Base-by-base conservation (phyloP, 2,329 filamentous ascomycete genomes). In the Periconia digitata region DNA sequence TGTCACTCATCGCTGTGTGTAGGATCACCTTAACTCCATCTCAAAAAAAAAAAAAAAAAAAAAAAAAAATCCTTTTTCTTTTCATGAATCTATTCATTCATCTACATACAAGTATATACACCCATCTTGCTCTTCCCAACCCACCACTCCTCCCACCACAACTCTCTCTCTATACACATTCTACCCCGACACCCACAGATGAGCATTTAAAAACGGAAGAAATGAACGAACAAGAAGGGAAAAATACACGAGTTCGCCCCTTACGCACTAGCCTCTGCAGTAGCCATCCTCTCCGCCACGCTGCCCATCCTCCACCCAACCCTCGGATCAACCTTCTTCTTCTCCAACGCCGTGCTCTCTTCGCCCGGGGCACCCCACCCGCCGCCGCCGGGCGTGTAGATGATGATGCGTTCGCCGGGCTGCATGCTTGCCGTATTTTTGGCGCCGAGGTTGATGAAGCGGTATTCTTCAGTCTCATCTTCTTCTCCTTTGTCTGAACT, bases 361-460 rank as follows among this genome's bases (percentile, higher is more conserved):
- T 80, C 76, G 0, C 85, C 86, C 0, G 77, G 74, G 34, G 71
- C 72, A 0, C 87, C 88, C 87, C 87, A 92, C 0, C 85, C 89
- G 36, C 89, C 89, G 45, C 89, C 89, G 23, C 89, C 89, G 2
- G 89, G 89, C 4, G 89, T 92, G 54, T 79, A 79, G 16, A 94
- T 77, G 46, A 92, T 87, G 62, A 92, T 90, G 6, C 87, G 76
- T 64, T 94, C 89, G 0, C 89, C 89, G 1, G 84, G 77, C 63
- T 83, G 78, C 87, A 92, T 91, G 12, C 80, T 79, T 12, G 87
- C 88, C 21, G 85, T 90, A 58, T 92, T 92, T 77, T 92, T 92
- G 1, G 84, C 87, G 0, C 88, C 88, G 34, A 92, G 67, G 61
- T 89, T 91, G 63, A 92, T 85, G 43, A 78, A 76, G 34, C 85